Evolutionary conservation across 139 green algal species (phyloP).

Genomic region (Micractinium conductrix): DNA sequence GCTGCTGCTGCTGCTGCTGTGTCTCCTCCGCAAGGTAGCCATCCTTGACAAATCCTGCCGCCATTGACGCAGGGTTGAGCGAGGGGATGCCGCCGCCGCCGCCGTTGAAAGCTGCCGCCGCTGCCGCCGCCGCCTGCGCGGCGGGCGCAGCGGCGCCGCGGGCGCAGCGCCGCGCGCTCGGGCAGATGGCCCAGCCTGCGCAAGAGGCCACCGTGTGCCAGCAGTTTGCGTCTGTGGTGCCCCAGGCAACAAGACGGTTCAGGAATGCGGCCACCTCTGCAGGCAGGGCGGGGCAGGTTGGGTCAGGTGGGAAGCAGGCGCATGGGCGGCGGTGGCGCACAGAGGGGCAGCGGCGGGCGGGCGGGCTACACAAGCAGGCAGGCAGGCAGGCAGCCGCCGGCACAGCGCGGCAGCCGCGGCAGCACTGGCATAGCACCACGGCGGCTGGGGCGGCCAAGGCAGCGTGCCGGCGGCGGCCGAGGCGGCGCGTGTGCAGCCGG

Average conservation of each 20-base stretch:
- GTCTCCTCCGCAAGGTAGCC: not conserved
- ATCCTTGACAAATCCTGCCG: not conserved
- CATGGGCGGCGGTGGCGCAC: too few relatives aligned
- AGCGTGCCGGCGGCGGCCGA: not conserved
- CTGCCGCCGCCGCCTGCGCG: not conserved
- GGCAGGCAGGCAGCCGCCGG: not conserved
- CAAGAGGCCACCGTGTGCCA: slow-evolving; percentile 20
- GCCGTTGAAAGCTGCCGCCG: not conserved
- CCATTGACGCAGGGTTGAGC: not conserved
- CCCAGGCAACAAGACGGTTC: slow-evolving; percentile 63
- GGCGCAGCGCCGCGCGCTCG: not conserved
- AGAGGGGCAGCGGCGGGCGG: too few relatives aligned
- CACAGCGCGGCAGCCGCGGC: too few relatives aligned
- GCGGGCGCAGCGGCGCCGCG: not conserved
- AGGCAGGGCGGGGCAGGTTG: slow-evolving; percentile 2
- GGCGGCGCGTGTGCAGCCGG: not conserved
- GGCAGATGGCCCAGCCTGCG: slow-evolving; percentile 8
- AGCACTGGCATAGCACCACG: too few relatives aligned
- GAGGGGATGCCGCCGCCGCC: slow-evolving; percentile 4
- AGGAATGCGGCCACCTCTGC: slow-evolving; percentile 82
- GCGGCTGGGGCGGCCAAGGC: not conserved
- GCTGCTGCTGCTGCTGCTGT: not conserved
- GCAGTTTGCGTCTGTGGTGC: slow-evolving; percentile 27
- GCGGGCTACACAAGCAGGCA: not conserved
- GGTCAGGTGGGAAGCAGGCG: not conserved